phyloP scores from a whole-genome alignment of 192 early-diverging fungal species.

The Coemansia sp. region DNA sequence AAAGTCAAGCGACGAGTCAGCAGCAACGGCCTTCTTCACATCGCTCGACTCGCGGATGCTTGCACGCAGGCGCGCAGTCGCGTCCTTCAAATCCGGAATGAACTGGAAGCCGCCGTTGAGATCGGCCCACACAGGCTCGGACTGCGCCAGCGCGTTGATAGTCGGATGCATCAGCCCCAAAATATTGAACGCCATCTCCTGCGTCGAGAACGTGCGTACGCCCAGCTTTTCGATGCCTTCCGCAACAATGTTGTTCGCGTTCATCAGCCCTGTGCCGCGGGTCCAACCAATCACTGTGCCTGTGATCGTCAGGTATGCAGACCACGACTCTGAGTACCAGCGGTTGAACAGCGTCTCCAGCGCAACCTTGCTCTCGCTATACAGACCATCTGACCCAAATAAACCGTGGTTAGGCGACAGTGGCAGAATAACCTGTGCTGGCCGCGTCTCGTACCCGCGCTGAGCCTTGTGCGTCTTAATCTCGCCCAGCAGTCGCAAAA shows the following conservation, averaged over 20 bases:
- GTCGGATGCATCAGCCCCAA: conserved; percentile 85
- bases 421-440: conserved; percentile 86
- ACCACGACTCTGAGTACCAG: conserved; percentile 91
- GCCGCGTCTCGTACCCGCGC: conserved; percentile 82
- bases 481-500: conserved; percentile 82
- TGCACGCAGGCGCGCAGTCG: conserved; percentile 70
- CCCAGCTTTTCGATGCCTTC: conserved; percentile 90
- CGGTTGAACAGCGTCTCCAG: conserved; percentile 93
- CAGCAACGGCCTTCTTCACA: conserved; percentile 78
- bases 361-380: conserved; percentile 92
- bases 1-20: conserved; percentile 76
- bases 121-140: conserved; percentile 91
- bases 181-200: conserved; percentile 97
- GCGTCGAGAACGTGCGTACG: conserved; percentile 87
- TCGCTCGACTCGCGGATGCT: conserved; percentile 82
- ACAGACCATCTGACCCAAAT: conserved; percentile 89
- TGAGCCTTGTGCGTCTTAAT: conserved; percentile 84
- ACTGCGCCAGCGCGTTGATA: conserved; percentile 71
- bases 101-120: conserved; percentile 92
- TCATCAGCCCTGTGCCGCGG: conserved; percentile 95
- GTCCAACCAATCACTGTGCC: conserved; percentile 97
- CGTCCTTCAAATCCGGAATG: conserved; percentile 79
- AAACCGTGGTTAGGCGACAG: conserved; percentile 96
- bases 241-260: conserved; percentile 86
- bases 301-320: conserved; percentile 82